These are phyloP conservation scores for Papiliotrema terrestris DNA, from an alignment of 1,284 basidiomycete genomes.

Conservation along the genomic window DNA sequence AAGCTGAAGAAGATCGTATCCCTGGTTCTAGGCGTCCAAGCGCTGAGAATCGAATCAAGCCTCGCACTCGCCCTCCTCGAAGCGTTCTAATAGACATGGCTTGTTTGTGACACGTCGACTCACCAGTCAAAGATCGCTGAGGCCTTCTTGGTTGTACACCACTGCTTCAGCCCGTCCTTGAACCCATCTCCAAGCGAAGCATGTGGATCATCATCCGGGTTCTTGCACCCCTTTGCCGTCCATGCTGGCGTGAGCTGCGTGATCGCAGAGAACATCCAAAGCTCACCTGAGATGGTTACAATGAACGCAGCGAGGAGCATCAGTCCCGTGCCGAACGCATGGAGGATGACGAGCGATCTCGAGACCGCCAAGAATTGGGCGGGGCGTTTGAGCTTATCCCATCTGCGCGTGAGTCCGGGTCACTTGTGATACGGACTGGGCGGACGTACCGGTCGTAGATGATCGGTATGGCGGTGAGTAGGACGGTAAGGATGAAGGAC, in stretches of 20 bases:
- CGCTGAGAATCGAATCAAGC: too few relatives aligned
- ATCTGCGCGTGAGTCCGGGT: constrained; percentile 16
- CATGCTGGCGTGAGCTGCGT: constrained; percentile 12
- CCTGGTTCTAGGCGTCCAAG: too few relatives aligned
- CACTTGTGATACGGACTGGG: not conserved
- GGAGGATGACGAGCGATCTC: constrained; percentile 74
- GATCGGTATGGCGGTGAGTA: constrained; percentile 72
- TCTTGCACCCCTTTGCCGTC: constrained; percentile 65
- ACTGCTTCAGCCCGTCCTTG: constrained; percentile 63
- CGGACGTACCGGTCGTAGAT: constrained; percentile 67
- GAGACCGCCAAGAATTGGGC: constrained; percentile 75
- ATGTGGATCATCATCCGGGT: constrained; percentile 68
- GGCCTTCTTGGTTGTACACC: constrained; percentile 87
- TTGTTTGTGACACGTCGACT: constrained; percentile 38
- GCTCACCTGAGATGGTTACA: constrained; percentile 38
- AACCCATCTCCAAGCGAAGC: constrained; percentile 66
- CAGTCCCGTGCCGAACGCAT: constrained; percentile 61
- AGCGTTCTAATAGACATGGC: too few relatives aligned
- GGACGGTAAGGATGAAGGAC: constrained; percentile 65
- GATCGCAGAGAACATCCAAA: constrained; percentile 49
- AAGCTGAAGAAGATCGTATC: too few relatives aligned
- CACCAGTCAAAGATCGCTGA: constrained; percentile 79
- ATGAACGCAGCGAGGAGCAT: constrained; percentile 68
- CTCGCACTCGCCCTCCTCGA: too few relatives aligned
- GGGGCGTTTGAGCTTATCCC: constrained; percentile 68